Evolutionary conservation across 2,329 filamentous ascomycete species (phyloP).

Genomic region (Hymenoscyphus repandus): DNA sequence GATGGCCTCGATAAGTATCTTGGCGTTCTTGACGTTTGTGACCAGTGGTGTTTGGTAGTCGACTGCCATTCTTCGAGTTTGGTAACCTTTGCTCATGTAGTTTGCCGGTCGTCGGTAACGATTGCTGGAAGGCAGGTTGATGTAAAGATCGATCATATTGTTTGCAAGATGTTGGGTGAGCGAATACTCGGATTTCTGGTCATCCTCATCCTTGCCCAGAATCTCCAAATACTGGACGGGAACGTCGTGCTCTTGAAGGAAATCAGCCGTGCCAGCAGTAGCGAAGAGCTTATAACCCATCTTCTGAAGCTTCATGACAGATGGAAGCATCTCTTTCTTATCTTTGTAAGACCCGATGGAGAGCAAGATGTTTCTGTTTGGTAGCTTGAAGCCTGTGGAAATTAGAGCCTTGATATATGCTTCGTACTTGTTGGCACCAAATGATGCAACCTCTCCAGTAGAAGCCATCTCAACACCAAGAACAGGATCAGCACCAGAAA

Average conservation of each 20-base stretch:
- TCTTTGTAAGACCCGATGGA: conserved; percentile 98
- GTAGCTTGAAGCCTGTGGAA: conserved; percentile 92
- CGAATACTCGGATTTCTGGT: conserved; percentile 93
- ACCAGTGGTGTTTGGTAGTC: conserved; percentile 92
- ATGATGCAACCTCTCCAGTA: conserved; percentile 95
- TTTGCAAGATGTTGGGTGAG: conserved; percentile 94
- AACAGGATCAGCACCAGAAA: conserved; percentile 93
- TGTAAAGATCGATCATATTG: conserved; percentile 97
- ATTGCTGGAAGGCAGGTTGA: conserved; percentile 98
- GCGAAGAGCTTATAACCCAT: conserved; percentile 95
- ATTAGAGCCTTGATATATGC: conserved; percentile 95
- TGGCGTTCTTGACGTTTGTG: conserved; percentile 98
- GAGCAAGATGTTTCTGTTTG: conserved; percentile 89
- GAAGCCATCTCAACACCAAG: conserved; percentile 99
- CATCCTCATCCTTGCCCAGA: conserved; percentile 69
- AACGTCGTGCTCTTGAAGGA: conserved; percentile 86
- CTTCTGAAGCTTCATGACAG: conserved; percentile 81
- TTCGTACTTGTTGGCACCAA: conserved; percentile 93
- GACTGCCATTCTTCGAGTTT: conserved; percentile 94
- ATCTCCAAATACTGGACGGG: conserved; percentile 92
- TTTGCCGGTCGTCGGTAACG: conserved; percentile 93
- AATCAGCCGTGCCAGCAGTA: conserved; percentile 94
- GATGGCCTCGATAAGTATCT: conserved; percentile 92
- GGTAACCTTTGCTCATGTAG: conserved; percentile 98
- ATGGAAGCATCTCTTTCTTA: conserved; percentile 94